Base-by-base conservation (phyloP, 768 basidiomycete species). In the Piloderma croceum region DNA sequence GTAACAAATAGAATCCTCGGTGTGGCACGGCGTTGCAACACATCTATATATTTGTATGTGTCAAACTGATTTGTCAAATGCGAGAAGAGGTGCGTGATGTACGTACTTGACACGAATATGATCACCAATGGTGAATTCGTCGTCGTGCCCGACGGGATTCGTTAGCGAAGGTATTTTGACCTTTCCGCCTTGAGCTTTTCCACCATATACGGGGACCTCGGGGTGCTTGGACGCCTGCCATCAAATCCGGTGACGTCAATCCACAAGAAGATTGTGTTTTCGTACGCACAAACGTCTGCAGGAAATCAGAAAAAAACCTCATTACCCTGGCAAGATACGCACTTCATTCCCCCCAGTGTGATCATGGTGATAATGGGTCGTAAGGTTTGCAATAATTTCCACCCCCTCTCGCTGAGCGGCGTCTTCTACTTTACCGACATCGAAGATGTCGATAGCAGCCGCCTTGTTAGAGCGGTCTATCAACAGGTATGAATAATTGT, bases 1-100 rank as follows among this genome's bases (percentile, higher is more conserved):
- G 69, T 81, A 98, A 69, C 88, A 96, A 51, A 94, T 93, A 12
- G 93, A 96, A 63, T 97, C 94, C 57, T 88, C 87, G 3, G 94
- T 98, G 60, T 97, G 94, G 63, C 91, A 93, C 1, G 91, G 89
- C 1, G 89, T 92, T 19, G 87, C 82, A 18, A 91, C 64, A 61
- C 85, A 89, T 59, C 88, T 87, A 45, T 11, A 18, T 23, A 21
- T 31, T n/a, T n/a, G n/a, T n/a, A n/a, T n/a, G n/a, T n/a, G n/a
- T n/a, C n/a, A n/a, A n/a, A n/a, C n/a, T n/a, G n/a, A n/a, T n/a
- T n/a, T 15, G 32, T 22, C 3, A 25, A 17, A 27, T 34, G 7
- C 19, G n/a, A n/a, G 15, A 24, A 24, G 19, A 33, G n/a, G 34
- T 17, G 43, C 9, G 23, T 13, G 20, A 27, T 25, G 33, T 43